These are phyloP conservation scores for Pseudoperonospora humuli DNA, from an alignment of 352 stramenopile species.

Conservation along the genomic window DNA sequence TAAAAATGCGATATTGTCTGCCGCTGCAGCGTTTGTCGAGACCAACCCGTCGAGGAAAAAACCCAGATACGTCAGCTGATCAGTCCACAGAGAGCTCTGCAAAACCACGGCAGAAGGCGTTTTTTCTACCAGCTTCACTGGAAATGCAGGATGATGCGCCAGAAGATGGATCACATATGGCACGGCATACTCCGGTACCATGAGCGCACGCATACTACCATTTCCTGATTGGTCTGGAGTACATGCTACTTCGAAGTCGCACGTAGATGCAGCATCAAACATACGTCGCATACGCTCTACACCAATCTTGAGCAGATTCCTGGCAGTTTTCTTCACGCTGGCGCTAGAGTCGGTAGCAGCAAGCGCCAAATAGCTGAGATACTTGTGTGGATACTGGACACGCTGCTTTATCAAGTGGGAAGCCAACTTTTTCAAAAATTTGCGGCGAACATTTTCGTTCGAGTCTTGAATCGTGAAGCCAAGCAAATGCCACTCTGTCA, in stretches of 20 bases:
- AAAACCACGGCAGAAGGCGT: slow-evolving; percentile 19
- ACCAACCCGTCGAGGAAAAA: slow-evolving; percentile 77
- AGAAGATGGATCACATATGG: slow-evolving; percentile 80
- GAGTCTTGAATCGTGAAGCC: slow-evolving; percentile 72
- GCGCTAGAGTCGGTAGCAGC: slow-evolving; percentile 44
- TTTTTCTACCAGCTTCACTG: slow-evolving; percentile 28
- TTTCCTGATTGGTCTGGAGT: slow-evolving; percentile 5
- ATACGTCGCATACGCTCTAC: slow-evolving; percentile 71
- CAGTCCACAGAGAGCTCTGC: slow-evolving; percentile 43
- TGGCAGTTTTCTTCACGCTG: slow-evolving; percentile 48
- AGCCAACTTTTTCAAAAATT: slow-evolving; percentile 72
- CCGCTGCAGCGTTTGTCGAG: slow-evolving; percentile 34
- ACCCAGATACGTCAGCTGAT: slow-evolving; percentile 44
- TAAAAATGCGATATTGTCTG: slow-evolving; percentile 82
- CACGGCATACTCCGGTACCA: slow-evolving; percentile 78
- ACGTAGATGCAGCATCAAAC: slow-evolving; percentile 48
- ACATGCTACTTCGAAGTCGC: slow-evolving; percentile 10
- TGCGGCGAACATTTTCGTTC: slow-evolving; percentile 54
- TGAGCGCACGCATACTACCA: slow-evolving; percentile 32
- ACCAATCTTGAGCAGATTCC: slow-evolving; percentile 37
- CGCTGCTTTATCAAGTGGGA: slow-evolving; percentile 58
- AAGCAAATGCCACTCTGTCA: slow-evolving; percentile 73
- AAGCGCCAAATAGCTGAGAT: slow-evolving; percentile 67
- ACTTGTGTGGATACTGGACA: slow-evolving; percentile 67
- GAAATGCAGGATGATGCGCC: slow-evolving; percentile 68